Conservation (phyloP, 331 rosid species). For the Arachis monticola region DNA sequence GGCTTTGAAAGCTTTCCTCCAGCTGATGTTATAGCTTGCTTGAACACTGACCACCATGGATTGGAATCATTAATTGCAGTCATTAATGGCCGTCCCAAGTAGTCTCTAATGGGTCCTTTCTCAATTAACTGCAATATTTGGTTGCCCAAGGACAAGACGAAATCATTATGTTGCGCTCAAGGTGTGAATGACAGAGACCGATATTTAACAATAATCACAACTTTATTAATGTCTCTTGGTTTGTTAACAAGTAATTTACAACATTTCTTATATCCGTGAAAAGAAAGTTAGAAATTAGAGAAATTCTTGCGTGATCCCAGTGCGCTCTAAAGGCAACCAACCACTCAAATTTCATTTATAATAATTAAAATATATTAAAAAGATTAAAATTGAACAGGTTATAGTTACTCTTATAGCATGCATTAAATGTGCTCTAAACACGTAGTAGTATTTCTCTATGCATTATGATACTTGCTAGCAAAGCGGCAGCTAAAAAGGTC, state of each 20-base stretch:
- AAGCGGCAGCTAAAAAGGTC: too few species aligned
- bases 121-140: constrained; percentile 58
- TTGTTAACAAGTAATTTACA: neutral
- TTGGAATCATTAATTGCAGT: constrained; percentile 72
- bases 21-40: constrained; percentile 63
- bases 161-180: neutral
- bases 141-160: constrained; percentile 26
- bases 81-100: constrained; percentile 67
- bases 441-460: too few species aligned
- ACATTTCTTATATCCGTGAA: neutral
- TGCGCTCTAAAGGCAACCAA: too few species aligned
- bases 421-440: too few species aligned
- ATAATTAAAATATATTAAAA: too few species aligned
- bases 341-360: too few species aligned
- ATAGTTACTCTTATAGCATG: too few species aligned
- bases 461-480: too few species aligned
- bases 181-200: constrained; percentile 25
- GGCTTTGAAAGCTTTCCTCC: constrained; percentile 87
- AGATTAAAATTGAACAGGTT: too few species aligned
- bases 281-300: too few species aligned
- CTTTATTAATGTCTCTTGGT: neutral
- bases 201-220: constrained; percentile 15
- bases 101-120: constrained; percentile 73
- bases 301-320: too few species aligned
- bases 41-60: constrained; percentile 91